Conservation (phyloP, 345 rosid genomes). For the Gossypium rotundifolium region DNA sequence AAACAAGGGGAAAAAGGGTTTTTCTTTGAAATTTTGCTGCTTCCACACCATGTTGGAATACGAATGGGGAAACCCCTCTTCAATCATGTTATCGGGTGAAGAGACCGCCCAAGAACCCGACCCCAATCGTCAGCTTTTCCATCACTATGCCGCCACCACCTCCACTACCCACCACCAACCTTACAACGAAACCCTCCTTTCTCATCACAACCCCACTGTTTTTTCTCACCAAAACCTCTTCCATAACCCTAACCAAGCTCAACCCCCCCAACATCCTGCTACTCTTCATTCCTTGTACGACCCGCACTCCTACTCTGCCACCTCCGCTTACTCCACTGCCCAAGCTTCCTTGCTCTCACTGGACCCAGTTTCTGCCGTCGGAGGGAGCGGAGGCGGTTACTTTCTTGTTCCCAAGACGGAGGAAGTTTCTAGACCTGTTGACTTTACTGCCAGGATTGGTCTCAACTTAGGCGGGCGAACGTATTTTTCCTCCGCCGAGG, state of each 20-base stretch:
- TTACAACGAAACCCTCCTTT: constrained; percentile 27
- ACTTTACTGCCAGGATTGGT: constrained; percentile 66
- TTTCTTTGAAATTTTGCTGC: neutral
- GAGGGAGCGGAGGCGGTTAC: constrained; percentile 28
- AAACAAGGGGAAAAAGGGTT: neutral
- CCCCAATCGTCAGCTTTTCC: constrained; percentile 49
- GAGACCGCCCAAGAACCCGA: constrained; percentile 37
- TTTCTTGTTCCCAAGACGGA: constrained; percentile 69
- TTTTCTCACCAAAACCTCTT: constrained; percentile 22
- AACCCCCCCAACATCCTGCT: constrained; percentile 18
- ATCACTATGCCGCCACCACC: constrained; percentile 28
- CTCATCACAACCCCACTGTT: constrained; percentile 23
- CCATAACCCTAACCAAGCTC: constrained; percentile 22
- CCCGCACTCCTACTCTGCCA: constrained; percentile 42
- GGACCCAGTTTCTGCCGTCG: constrained; percentile 24
- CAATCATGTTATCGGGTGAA: constrained; percentile 39
- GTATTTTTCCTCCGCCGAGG: constrained; percentile 85
- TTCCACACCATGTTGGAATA: constrained; percentile 66
- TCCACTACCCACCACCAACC: constrained; percentile 24
- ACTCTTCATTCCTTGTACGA: constrained; percentile 31
- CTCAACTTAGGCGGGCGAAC: constrained; percentile 89
- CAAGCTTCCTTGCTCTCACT: constrained; percentile 40
- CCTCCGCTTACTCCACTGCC: constrained; percentile 26
- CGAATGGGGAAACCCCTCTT: constrained; percentile 74
- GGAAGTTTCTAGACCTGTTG: constrained; percentile 42